Percentiles rank a stretch among this genome's conserved stretches.
Conservation (phyloP, 2,329 filamentous ascomycete species). For the Fusarium anguioides region DNA sequence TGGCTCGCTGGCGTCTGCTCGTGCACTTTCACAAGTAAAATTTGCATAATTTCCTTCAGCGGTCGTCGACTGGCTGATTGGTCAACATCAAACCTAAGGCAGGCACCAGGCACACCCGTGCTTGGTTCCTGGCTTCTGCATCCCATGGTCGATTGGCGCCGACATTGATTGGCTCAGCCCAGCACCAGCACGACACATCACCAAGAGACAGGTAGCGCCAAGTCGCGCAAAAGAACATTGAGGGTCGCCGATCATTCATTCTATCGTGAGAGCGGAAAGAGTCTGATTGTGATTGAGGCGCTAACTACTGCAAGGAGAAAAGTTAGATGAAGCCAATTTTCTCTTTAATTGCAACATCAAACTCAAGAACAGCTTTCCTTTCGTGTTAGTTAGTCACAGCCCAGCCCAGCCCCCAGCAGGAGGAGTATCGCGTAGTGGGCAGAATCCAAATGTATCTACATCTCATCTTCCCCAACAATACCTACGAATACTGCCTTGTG, state of each 20-base stretch:
- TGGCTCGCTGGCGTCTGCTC: slow-evolving; percentile 4
- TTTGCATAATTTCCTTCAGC: slow-evolving; percentile 47
- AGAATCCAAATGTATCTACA: not conserved
- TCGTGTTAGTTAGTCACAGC: not conserved
- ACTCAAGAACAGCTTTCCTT: not conserved
- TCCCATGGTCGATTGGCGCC: too few species aligned
- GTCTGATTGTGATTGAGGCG: slow-evolving; percentile 6
- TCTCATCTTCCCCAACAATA: slow-evolving; percentile 1
- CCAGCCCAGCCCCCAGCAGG: not conserved
- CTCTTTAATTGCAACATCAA: slow-evolving; percentile 15
- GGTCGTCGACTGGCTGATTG: slow-evolving; percentile 11
- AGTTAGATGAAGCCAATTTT: slow-evolving; percentile 28
- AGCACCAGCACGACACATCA: not conserved
- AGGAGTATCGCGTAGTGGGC: not conserved
- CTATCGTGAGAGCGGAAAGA: slow-evolving; percentile 7
- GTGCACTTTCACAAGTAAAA: slow-evolving; percentile 39
- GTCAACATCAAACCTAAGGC: not conserved
- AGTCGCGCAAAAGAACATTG: slow-evolving; percentile 10
- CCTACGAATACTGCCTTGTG: not conserved
- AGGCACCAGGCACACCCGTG: slow-evolving; percentile 31
- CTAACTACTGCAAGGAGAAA: slow-evolving; percentile 35
- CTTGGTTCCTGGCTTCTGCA: slow-evolving; percentile 45
- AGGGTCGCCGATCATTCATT: slow-evolving; percentile 12
- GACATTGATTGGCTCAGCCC: slow-evolving; percentile 19
- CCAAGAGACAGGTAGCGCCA: slow-evolving; percentile 2